Evolutionary conservation across 2,329 filamentous ascomycete species (phyloP).

Genomic region (Neodidymelliopsis sp.): DNA sequence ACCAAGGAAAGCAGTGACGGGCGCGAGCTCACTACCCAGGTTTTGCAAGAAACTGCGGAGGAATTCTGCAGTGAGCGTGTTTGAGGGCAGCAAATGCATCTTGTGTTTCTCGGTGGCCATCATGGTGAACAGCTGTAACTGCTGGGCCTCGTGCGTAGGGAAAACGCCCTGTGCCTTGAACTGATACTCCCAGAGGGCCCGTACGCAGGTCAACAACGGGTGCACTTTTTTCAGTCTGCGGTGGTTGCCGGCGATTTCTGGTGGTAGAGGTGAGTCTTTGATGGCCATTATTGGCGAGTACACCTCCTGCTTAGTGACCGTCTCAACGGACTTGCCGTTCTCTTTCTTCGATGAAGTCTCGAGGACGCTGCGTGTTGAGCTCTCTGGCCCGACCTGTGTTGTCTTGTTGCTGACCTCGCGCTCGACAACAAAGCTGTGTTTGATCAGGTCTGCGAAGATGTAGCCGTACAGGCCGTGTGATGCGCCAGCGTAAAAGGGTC

Average conservation of each 20-base stretch:
- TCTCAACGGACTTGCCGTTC: constrained; percentile 73
- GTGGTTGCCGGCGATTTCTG: constrained; percentile 72
- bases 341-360: constrained; percentile 71
- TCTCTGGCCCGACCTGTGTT: constrained; percentile 68
- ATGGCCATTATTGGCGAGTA: constrained; percentile 91
- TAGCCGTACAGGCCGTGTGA: constrained; percentile 93
- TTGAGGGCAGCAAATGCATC: constrained; percentile 60
- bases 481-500: constrained; percentile 87
- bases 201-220: constrained; percentile 82
- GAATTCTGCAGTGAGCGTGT: constrained; percentile 64
- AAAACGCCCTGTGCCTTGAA: constrained; percentile 52
- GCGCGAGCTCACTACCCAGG: constrained; percentile 81
- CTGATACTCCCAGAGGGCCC: constrained; percentile 90
- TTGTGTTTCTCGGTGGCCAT: constrained; percentile 81
- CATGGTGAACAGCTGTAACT: constrained; percentile 76
- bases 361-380: constrained; percentile 77
- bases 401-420: constrained; percentile 80
- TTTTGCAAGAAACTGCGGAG: constrained; percentile 87
- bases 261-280: constrained; percentile 74
- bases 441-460: constrained; percentile 91
- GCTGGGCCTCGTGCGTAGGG: constrained; percentile 59
- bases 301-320: constrained; percentile 88
- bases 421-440: constrained; percentile 89
- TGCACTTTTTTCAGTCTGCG: constrained; percentile 78
- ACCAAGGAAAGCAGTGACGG: constrained; percentile 87